Evolutionary conservation across 768 basidiomycete genomes (phyloP).

Genomic region (Tulasnella sp.): DNA sequence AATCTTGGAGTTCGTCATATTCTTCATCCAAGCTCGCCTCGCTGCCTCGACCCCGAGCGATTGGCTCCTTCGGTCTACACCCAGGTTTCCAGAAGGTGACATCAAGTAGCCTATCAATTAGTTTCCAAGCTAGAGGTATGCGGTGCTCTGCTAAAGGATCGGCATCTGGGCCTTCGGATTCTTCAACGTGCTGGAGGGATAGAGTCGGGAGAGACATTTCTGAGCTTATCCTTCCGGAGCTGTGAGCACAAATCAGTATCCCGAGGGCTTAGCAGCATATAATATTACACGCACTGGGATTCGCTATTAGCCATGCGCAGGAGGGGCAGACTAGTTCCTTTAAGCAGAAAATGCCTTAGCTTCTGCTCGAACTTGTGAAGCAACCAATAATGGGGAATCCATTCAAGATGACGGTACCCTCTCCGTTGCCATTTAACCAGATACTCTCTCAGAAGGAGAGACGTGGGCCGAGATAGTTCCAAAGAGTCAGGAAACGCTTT

Average conservation of each 20-base stretch:
- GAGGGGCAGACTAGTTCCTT: slow-evolving; percentile 57
- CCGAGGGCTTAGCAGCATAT: too few species aligned
- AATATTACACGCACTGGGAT: too few species aligned
- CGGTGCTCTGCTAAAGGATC: slow-evolving; percentile 51
- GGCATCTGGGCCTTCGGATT: too few species aligned
- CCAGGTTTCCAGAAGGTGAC: slow-evolving; percentile 48
- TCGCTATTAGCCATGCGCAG: slow-evolving; percentile 34
- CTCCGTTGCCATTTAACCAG: slow-evolving; percentile 77
- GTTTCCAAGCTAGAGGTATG: slow-evolving; percentile 74
- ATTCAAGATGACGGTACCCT: slow-evolving; percentile 62
- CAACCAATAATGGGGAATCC: slow-evolving; percentile 93
- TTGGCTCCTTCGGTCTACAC: slow-evolving; percentile 23
- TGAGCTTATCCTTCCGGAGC: too few species aligned
- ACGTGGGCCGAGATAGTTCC: slow-evolving; percentile 43
- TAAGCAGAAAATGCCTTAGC: slow-evolving; percentile 61
- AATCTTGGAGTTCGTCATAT: slow-evolving; percentile 25
- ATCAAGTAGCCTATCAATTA: slow-evolving; percentile 84
- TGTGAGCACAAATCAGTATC: too few species aligned
- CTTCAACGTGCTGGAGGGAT: too few species aligned
- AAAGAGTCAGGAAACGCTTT: too few species aligned
- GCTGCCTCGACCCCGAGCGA: too few species aligned
- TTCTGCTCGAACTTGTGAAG: slow-evolving; percentile 49
- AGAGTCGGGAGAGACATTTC: too few species aligned
- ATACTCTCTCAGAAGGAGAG: slow-evolving; percentile 71
- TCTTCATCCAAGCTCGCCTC: neutral